Evolutionary conservation across 2,329 filamentous ascomycete species (phyloP), one percentile per base, ranked within the genome.

Genomic region (Leptographium radiaticola): DNA sequence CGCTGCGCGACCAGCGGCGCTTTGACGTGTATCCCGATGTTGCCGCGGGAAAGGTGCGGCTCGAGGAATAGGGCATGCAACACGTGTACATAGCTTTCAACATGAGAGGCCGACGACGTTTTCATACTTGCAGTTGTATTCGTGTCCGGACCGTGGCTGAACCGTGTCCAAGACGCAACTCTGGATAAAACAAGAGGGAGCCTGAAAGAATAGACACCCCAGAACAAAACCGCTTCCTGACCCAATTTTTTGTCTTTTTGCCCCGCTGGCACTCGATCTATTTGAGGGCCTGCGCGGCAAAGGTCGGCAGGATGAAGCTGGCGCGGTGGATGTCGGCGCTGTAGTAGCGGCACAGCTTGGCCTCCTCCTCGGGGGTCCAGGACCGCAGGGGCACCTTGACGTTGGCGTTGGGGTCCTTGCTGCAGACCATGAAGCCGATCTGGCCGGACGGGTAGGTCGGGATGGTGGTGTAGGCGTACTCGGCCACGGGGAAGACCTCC

Each of bases 371-470:
- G 60, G 77, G 68, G 59, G 81, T 77, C 85, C 89, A 95, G 64
- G 73, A 77, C 66, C 93, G 86, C 58, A 96, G 67, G 53, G 93
- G 93, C 72, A 84, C 87, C 71, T 80, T 88, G 68, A 97, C 80
- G 72, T 98, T 80, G 70, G 84, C 81, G 67, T 73, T 82, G 68
- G 83, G 75, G 68, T 97, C 91, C 83, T 98, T 97, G 84, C 80
- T 87, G 84, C 93, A 97, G 68, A 98, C 88, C 90, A 98, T 96
- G 84, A 98, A 98, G 68, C 93, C 93, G 66, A 98, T 98, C 77
- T 98, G 93, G 68, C 93, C 93, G 55, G 89, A 95, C 61, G 93
- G 93, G 79, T 98, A 98, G 68, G 93, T 98, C 56, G 93, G 93
- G 71, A 98, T 98, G 65, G 91, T 97, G 66, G 91, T 97, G 81